Base-by-base conservation (phyloP, 371 early-diverging fungal species). In the Haplosporangium sp. region DNA sequence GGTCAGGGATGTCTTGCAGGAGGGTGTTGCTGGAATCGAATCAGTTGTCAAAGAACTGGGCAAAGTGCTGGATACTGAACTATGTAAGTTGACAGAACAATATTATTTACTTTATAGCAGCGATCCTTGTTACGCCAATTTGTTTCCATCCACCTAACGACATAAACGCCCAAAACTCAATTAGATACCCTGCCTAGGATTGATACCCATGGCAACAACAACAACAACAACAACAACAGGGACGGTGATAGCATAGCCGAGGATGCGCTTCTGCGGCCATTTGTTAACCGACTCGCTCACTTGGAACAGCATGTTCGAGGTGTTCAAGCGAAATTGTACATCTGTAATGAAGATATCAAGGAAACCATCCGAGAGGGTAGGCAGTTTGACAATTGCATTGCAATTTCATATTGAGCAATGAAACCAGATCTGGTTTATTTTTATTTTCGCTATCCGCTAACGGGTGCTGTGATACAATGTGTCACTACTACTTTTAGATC, bases 271-370 rank as follows among this genome's bases (percentile, higher is more conserved):
- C 37, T 83, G 9, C 74, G 64, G 43, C 73, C 80, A 11, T 82
- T 81, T 53, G 73, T 81, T 53, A 82, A 83, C 23, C 71, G 79
- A 12, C 62, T 83, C 29, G 82, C 83, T 18, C 62, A 69, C 14
- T 18, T 82, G 54, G 83, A 82, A 55, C 83, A 83, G 21, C 69
- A 80, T 57, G 69, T 83, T 50, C 80, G 82, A 58, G 83, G 80
- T 10, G 67, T 83, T 38, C 83, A 83, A 46, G 83, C 83, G 40
- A 83, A 82, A 64, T 52, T 83, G 58, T 82, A 80, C 41, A 80
- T 83, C 62, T 83, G 83, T 58, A 83, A 75, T 48, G 82, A 83
- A 45, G 83, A 83, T 55, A 77, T 82, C 20, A 69, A 73, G 69
- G 73, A 69, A 52, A 64, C 61, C 42, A 60, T 69, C 51, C 51